Base-by-base conservation (phyloP, 768 basidiomycete species). In the Trametes elegans region DNA sequence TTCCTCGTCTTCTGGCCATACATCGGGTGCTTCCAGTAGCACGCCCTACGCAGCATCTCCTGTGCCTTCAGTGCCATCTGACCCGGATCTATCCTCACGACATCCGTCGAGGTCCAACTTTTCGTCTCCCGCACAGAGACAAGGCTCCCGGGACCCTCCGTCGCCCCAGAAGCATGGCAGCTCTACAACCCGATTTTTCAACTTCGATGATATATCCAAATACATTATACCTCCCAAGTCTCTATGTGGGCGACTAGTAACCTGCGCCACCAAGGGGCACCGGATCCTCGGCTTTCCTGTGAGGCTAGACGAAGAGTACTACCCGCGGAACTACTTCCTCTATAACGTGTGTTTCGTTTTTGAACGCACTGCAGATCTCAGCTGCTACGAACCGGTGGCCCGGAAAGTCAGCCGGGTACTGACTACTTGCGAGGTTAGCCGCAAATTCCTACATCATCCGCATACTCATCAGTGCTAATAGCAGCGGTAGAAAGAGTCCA, bases 331-430 rank as follows among this genome's bases (percentile, higher is more conserved):
- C 65, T 92, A 88, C 69, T 95, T 97, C 70, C 80, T 88, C 59
- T 98, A 90, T 73, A 98, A 98, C 68, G 73, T 98, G 24, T 98
- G 95, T 70, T 97, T 98, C 69, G 96, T 98, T 3, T 99, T 99
- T 70, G 89, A 93, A 42, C 84, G 90, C 40, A 81, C 81, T 23
- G 93, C 93, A 10, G 94, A 97, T 69, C 74, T 98, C 49, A 93
- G 92, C 65, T 95, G 93, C 61, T 98, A 95, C 72, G 96, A 98
- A 61, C 92, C 94, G 3, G 83, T 99, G 45, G 93, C 98, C 8
- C 83, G 96, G 46, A 99, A 99, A 76, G 85, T 93, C 38, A 93
- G 88, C 62, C 84, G 95, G 26, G 93, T 98, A 29, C 72, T 99
- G 56, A 83, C 85, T 28, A 76, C 84, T 14, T 93, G 93, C 66